Evolutionary conservation across 179 eudicot species (phyloP), one percentile per base, ranked within the genome.

Genomic region (Gypsophila paniculata): DNA sequence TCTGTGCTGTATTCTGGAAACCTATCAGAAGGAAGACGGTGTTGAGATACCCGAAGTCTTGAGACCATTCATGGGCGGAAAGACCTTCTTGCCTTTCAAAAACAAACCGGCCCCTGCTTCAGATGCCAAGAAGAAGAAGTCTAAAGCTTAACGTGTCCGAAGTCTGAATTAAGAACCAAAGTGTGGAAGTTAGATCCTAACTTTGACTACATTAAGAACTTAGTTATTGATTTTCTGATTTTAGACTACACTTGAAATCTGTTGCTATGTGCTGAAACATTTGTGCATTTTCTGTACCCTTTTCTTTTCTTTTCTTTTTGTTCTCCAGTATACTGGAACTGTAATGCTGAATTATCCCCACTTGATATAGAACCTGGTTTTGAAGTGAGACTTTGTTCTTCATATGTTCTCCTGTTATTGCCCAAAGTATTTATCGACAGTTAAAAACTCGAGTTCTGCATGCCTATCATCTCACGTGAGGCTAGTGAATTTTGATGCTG

Each of bases 1-100:
- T 26, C 68, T 93, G 64, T 93, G 98, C 69, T 87, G 97, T 82
- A 91, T 91, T 62, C 89, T 93, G 23, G 96, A 93, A 78, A 93
- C 85, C 72, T 81, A 86, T 76, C 97, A 93, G 80, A 87, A 55
- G 78, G 96, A 91, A 80, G 97, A 89, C 9, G 96, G 98, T 14
- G 93, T 90, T 49, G 93, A 90, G 70, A 75, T 90, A 66, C 95
- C 96, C 2, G 91, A 91, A 78, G 92, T 79, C 18, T 74, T 93
- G 22, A 83, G 76, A 67, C 76, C 66, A 4, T 88, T 12, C 68
- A 82, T 91, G 92, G 90, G 84, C 51, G 96, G 98, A n/a, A 90
- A 85, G 86, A 67, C 90, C 49, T 93, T 93, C 81, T 22, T 91
- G 49, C 93, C 98, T 19, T 93, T 89, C 83, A 81, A 75, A 64